Conservation (phyloP, 208 protist species). For the Trypanosoma caninum region DNA sequence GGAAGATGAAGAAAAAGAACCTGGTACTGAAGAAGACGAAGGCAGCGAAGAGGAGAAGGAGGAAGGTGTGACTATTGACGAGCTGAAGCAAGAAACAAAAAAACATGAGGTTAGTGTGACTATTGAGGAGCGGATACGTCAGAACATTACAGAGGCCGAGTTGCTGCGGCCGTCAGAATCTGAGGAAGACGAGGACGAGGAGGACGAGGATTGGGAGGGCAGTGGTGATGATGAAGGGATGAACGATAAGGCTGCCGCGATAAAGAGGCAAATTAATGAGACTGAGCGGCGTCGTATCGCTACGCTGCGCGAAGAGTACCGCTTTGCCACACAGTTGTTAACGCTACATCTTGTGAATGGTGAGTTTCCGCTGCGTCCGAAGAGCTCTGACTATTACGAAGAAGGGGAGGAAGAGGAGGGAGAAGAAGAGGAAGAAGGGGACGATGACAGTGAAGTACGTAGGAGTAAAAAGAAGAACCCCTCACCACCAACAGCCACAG, state of each 20-base stretch:
- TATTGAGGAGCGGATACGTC: background rate
- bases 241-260: constrained; percentile 37
- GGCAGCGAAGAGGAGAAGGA: constrained; percentile 7
- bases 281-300: constrained; percentile 55
- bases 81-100: constrained; percentile 26
- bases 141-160: constrained; percentile 1
- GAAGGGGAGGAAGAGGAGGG: constrained; percentile 48
- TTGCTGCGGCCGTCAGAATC: constrained; percentile 9
- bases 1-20: constrained; percentile 19
- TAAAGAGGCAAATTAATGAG: constrained; percentile 30
- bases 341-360: constrained; percentile 49
- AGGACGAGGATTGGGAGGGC: constrained; percentile 23
- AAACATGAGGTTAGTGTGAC: constrained; percentile 24
- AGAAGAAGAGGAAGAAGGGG: background rate
- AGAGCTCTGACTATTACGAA: constrained; percentile 16
- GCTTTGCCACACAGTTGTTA: constrained; percentile 49
- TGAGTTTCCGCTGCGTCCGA: constrained; percentile 37
- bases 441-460: constrained; percentile 6
- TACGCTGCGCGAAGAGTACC: constrained; percentile 59
- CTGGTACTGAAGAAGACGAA: constrained; percentile 16
- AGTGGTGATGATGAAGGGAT: constrained; percentile 37
- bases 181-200: constrained; percentile 33
- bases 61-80: background rate
- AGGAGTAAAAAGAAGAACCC: constrained; percentile 5
- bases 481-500: background rate